Base-by-base conservation (phyloP, 257 asterid genomes). In the Forsythia suspensa region DNA sequence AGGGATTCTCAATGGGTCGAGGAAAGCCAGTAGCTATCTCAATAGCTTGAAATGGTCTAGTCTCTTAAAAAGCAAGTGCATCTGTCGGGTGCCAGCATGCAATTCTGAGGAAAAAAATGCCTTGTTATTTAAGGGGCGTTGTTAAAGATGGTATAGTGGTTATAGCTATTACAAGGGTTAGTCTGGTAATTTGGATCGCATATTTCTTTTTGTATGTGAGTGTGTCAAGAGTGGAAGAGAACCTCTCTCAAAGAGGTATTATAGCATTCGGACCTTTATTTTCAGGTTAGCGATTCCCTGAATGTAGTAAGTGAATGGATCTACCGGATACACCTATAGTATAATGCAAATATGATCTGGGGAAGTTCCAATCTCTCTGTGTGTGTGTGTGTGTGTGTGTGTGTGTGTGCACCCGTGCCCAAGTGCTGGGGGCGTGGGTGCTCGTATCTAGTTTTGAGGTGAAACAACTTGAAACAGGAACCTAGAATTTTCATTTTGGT, bases 1-100 rank as follows among this genome's bases (percentile, higher is more conserved):
- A 81, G 86, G 99, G 99, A 51, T 95, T 95, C 88, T 89, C 97
- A 4, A 79, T 93, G 95, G 99, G 99, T 57, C 89, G 99, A 70
- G 99, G 99, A 75, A 95, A 93, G 86, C 86, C 93, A 38, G 66
- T 88, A 38, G 91, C 90, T 73, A 71, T 87, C 16, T 85, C 79
- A 76, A 82, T 73, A 40, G 88, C 83, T 76, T 85, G 87, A 82
- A 18, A 42, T 57, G 48, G 76, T 51, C 67, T 74, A 48, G 55
- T 67, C 10, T 40, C 70, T 39, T 34, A 66, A 42, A 73, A 24
- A 24, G 24, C 67, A 29, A 42, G 75, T 67, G n/a, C 48, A 34
- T 79, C 69, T 59, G 52, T 74, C 44, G 55, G 11, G 63, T 70
- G 79, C 80, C 39, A 43, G 82, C 74, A 69, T 78, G 82, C 73